phyloP scores from a whole-genome alignment of 164 flowering plant genomes.

The Cinnamomum chago region DNA sequence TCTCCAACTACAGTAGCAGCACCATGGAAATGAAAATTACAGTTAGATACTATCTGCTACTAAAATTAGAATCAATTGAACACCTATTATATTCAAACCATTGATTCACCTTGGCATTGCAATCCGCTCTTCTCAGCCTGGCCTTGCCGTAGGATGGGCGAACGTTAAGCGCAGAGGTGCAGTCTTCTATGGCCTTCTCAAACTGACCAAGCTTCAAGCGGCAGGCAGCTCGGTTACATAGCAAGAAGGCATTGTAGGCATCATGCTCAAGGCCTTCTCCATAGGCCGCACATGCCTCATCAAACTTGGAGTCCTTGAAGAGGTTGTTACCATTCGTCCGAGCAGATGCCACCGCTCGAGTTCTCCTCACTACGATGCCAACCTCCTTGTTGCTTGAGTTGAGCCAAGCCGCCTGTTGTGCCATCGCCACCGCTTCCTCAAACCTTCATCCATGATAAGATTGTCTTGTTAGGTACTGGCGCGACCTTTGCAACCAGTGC shows the following conservation, averaged over 20 bases:
- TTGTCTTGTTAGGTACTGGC: no score
- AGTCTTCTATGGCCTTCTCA: constrained; percentile 80
- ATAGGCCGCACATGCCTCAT: constrained; percentile 59
- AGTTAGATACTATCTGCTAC: background rate
- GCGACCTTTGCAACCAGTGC: background rate
- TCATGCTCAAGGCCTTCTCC: constrained; percentile 68
- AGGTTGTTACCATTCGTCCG: constrained; percentile 61
- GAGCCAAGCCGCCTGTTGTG: constrained; percentile 47
- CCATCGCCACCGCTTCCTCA: constrained; percentile 58
- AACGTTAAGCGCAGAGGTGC: constrained; percentile 49
- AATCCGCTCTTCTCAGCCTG: constrained; percentile 72
- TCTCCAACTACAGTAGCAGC: constrained; percentile 42
- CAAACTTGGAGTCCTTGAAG: constrained; percentile 54
- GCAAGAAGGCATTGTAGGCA: constrained; percentile 62
- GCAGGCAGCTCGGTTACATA: constrained; percentile 85
- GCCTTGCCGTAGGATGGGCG: constrained; percentile 79
- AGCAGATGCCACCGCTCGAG: constrained; percentile 46
- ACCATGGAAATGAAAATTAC: background rate
- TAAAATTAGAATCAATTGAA: no score
- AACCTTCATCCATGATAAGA: constrained; percentile 35
- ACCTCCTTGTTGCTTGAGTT: constrained; percentile 52
- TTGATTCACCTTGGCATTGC: constrained; percentile 58
- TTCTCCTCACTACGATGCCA: constrained; percentile 27
- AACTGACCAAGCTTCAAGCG: constrained; percentile 60
- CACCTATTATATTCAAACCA: background rate